Evolutionary conservation across 2,329 filamentous ascomycete species (phyloP).

Genomic region (Aspergillus pseudotamarii): DNA sequence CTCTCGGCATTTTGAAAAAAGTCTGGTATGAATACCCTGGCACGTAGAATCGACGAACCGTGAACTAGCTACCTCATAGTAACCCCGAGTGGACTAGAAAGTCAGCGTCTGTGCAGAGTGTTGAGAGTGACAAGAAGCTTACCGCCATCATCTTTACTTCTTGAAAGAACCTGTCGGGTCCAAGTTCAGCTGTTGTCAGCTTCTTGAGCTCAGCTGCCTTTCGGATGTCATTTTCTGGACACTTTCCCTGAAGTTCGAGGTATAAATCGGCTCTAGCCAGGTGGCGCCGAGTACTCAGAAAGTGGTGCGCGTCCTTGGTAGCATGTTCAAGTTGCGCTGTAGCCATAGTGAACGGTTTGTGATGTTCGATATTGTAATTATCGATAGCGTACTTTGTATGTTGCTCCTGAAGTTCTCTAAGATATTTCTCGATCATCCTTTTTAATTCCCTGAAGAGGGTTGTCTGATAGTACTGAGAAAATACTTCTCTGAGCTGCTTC

Average conservation of each 20-base stretch:
- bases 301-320: constrained; percentile 13
- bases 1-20: constrained; percentile 39
- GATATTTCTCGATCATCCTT: constrained; percentile 48
- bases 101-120: constrained; percentile 9
- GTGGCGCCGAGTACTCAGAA: constrained; percentile 23
- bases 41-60: constrained; percentile 45
- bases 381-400: constrained; percentile 51
- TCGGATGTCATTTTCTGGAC: constrained; percentile 23
- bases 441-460: constrained; percentile 38
- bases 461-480: constrained; percentile 37
- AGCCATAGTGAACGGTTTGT: constrained; percentile 60
- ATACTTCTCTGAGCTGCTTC: constrained; percentile 48
- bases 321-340: constrained; percentile 25
- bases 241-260: constrained; percentile 15
- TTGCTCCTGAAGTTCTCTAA: constrained; percentile 45
- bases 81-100: constrained; percentile 37
- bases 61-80: constrained; percentile 43
- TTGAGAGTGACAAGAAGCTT: constrained; percentile 19
- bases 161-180: constrained; percentile 35
- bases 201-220: constrained; percentile 27
- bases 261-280: constrained; percentile 21
- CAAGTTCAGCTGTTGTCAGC: constrained; percentile 30
- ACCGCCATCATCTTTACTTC: constrained; percentile 49
- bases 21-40: constrained; percentile 38
- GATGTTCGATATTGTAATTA: constrained; percentile 57